phyloP scores from a whole-genome alignment of 1,139 yeast genomes.

The Kurtzmaniella quercitrusa region DNA sequence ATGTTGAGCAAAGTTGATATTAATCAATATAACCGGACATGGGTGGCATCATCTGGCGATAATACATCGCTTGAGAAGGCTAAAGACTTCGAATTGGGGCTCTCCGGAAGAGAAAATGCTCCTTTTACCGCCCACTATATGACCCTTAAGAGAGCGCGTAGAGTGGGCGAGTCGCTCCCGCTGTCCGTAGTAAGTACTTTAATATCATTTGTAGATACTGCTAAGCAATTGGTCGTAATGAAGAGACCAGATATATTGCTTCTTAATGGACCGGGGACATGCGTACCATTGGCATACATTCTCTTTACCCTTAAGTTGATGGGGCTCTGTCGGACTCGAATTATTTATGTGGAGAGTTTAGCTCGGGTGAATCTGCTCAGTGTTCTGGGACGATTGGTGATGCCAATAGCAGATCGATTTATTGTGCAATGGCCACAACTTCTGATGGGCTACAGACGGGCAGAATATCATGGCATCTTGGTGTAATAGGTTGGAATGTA shows the following conservation, averaged over 20 bases:
- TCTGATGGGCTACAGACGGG: conserved; percentile 47
- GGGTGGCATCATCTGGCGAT: conserved; percentile 57
- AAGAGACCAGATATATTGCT: conserved; percentile 51
- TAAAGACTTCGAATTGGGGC: conserved; percentile 33
- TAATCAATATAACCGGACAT: conserved; percentile 28
- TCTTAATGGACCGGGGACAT: conserved; percentile 92
- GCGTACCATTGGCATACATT: conserved; percentile 71
- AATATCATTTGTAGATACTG: conserved; percentile 31
- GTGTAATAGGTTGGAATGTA: conserved; percentile 24
- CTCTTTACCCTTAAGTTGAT: conserved; percentile 50
- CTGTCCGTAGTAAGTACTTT: conserved; percentile 54
- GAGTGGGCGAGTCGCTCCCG: conserved; percentile 59
- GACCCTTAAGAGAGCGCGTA: conserved; percentile 67
- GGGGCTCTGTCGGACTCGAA: conserved; percentile 51
- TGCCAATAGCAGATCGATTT: conserved; percentile 71
- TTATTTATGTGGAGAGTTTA: conserved; percentile 80
- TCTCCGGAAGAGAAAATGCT: conserved; percentile 6
- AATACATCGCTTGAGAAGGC: conserved; percentile 51
- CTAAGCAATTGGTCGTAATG: conserved; percentile 15
- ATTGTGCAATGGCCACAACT: conserved; percentile 89
- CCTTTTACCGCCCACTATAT: conserved; percentile 22
- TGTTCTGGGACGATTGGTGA: conserved; percentile 65
- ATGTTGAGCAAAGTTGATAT: conserved; percentile 41
- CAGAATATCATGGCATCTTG: conserved; percentile 75
- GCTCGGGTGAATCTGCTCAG: conserved; percentile 81